Evolutionary conservation across 192 early-diverging fungal species (phyloP), one percentile per base, ranked within the genome.

Genomic region (Martensiomyces pterosporus): DNA sequence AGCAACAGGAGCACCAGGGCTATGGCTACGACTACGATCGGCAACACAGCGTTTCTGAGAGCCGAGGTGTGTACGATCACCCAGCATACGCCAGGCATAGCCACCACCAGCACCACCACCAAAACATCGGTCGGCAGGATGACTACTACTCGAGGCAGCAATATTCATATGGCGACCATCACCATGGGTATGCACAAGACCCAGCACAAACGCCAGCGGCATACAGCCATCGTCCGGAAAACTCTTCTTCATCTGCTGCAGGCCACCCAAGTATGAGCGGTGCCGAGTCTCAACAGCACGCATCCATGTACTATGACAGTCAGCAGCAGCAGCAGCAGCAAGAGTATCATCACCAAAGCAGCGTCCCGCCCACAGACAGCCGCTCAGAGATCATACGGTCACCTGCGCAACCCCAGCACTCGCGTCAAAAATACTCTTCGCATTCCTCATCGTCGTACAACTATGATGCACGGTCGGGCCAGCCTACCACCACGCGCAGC

Each of bases 1-100:
- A 59, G 23, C 51, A 47, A 2, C 57, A 51, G 35, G 36, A 39
- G 33, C 21, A 45, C 14, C 34, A 45, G n/a, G 32, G 19, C 7
- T 49, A 39, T n/a, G 49, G 24, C 9, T 72, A 72, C 15, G 62
- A 56, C 13, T 73, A 73, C 27, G 62, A 60, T 10, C 61, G 58
- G 37, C 51, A 55, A 43, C 43, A 64, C 39, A 48, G 50, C 17
- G 54, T 27, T 17, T 49, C 24, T 3, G 48, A 24, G 29, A 16
- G 39, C 10, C 53, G 41, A 12, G 38, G 38, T 7, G 39, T 24
- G 1, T 48, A 47, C 27, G 61, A 64, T 23, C 54, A 40, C 14
- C 23, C 59, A 12, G 49, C 43, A 24, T 69, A 69, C 24, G 50
- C 41, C 19, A 49, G 41, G 0, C 42, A 52, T 6, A 39, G 29